A percentile compares a stretch with the other conserved stretches of the same genome.
phyloP scores from a whole-genome alignment of 2,329 filamentous ascomycete genomes.

The Aschersonia sp. region DNA sequence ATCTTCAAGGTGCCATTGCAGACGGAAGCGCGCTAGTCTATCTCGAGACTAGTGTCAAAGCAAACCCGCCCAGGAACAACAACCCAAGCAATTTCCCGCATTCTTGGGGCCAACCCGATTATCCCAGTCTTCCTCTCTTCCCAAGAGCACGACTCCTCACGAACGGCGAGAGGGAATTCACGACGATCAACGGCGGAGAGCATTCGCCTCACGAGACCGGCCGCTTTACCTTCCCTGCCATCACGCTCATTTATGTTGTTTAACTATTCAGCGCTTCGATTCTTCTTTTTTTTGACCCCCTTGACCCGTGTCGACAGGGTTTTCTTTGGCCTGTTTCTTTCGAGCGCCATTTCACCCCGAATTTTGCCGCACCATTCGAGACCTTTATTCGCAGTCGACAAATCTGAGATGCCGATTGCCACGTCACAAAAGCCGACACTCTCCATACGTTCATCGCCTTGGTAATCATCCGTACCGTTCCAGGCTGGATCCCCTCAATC shows the following conservation, averaged over 20 bases:
- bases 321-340: not conserved
- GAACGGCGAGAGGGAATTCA: constrained; percentile 3
- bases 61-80: constrained; percentile 13
- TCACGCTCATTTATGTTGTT: constrained; percentile 6
- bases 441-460: no score
- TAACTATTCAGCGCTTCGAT: not conserved
- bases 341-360: no score
- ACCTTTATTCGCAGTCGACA: no score
- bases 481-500: not conserved
- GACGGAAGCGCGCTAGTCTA: constrained; percentile 4
- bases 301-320: not conserved
- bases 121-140: constrained; percentile 6
- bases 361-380: no score
- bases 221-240: constrained; percentile 3
- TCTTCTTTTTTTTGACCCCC: not conserved
- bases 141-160: constrained; percentile 2
- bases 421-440: no score
- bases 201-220: constrained; percentile 1
- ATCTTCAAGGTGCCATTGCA: not conserved
- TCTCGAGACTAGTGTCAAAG: constrained; percentile 8
- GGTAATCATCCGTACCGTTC: no score
- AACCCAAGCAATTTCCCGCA: constrained; percentile 23
- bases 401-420: no score
- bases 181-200: constrained; percentile 2
- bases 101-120: constrained; percentile 9